Evolutionary conservation across 2,329 filamentous ascomycete genomes (phyloP), one percentile per base, ranked within the genome.

Genomic region (Cordyceps militaris): DNA sequence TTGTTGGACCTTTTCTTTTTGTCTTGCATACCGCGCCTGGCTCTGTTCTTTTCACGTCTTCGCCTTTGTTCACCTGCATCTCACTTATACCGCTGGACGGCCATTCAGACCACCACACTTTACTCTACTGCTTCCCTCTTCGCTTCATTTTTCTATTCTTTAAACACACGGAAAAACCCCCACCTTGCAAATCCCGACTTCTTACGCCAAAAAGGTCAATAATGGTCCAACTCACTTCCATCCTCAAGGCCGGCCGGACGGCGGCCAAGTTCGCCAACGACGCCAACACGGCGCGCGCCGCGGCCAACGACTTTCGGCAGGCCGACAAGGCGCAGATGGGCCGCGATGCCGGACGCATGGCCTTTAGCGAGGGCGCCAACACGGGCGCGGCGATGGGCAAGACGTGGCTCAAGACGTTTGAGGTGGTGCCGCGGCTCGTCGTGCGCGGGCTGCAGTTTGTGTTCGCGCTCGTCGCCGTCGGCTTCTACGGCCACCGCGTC

Each of bases 361-460:
- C 67, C 30, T 72, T 71, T 63, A 69, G 63, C 51, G 66, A 71
- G 53, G 70, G 69, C 24, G 63, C 70, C 50, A 68, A 68, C 3
- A 66, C 65, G 3, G 74, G 74, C 66, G 77, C 76, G 64, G 70
- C 70, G 13, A 69, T 72, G 65, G 73, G 72, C 57, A 74, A 75
- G 61, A 72, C 75, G 19, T 75, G 74, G 65, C 66, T 78, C 62
- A 74, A 75, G 65, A 69, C 74, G 1, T 77, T 76, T 58, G 76
- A 78, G 63, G 71, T 69, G 43, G 62, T 81, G 55, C 71, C 76
- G 32, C 82, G 81, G 62, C 69, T 77, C 47, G 62, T 79, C 59
- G 74, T 86, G 16, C 86, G 88, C 61, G 77, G 84, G 65, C 70
- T 88, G 32, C 88, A 92, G 67, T 82, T 91, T 66, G 73, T 89